Percentiles rank a stretch among this genome's conserved stretches.
Conservation (phyloP, 345 rosid species). For the Geranium brycei region DNA sequence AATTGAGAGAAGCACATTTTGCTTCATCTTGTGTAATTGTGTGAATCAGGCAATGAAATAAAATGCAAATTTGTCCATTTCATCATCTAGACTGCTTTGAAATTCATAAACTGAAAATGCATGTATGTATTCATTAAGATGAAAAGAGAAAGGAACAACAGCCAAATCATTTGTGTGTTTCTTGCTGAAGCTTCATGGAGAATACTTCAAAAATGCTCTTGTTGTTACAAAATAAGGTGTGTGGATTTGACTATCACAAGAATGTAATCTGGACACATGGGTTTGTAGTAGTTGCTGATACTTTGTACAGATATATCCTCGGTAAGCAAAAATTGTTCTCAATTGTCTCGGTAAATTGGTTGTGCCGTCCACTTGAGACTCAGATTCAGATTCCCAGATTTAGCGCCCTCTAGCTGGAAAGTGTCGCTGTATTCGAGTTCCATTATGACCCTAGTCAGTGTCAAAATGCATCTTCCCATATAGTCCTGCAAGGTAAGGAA, state of each 20-base stretch:
- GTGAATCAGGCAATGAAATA: not conserved
- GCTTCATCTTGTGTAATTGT: not conserved
- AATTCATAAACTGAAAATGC: too few relatives aligned
- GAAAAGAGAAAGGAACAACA: too few relatives aligned
- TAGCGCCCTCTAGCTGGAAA: slow-evolving; percentile 50
- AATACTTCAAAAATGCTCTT: too few relatives aligned
- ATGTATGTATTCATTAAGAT: too few relatives aligned
- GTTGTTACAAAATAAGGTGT: not conserved
- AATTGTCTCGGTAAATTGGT: slow-evolving; percentile 55
- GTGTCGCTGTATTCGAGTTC: slow-evolving; percentile 72
- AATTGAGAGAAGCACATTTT: not conserved
- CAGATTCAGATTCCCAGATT: slow-evolving; percentile 54
- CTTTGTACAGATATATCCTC: not conserved
- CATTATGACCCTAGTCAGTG: slow-evolving; percentile 78
- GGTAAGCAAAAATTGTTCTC: not conserved
- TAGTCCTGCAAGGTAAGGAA: slow-evolving; percentile 40
- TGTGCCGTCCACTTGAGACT: slow-evolving; percentile 90
- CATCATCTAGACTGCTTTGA: too few relatives aligned
- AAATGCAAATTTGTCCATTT: not conserved
- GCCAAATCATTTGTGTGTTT: too few relatives aligned
- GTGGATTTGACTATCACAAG: not conserved
- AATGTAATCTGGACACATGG: too few relatives aligned
- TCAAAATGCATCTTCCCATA: slow-evolving; percentile 90
- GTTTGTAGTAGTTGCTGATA: too few relatives aligned
- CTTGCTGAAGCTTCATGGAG: too few relatives aligned